Base-by-base conservation (phyloP, 345 rosid species). In the Populus euphratica region DNA sequence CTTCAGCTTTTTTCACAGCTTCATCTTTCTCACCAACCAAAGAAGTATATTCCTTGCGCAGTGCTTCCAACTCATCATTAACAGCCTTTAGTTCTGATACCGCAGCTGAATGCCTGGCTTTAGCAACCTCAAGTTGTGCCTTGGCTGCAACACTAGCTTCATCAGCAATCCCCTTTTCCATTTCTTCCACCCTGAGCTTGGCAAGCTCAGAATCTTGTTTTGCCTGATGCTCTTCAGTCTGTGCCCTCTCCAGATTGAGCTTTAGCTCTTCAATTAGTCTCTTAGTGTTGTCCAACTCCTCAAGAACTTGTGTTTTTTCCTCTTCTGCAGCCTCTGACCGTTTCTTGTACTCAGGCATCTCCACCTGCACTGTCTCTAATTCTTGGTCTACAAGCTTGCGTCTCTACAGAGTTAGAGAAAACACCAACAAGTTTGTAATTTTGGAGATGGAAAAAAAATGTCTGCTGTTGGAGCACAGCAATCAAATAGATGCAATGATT, bases 81-180 rank as follows among this genome's bases (percentile, higher is more conserved):
- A 93, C 96, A 39, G 91, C 82, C 83, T 89, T 83, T 52, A 93
- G 79, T 78, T 95, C 99, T 11, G 92, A 80, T 79, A 89, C 81
- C 2, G 99, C 97, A 16, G 96, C 85, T 44, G 86, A 56, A 73
- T 95, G 89, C 80, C 99, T 90, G 41, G 91, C 90, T 85, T 87
- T 87, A 73, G 99, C 99, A 78, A 95, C 97, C 86, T 93, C 98
- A 72, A 93, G 89, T 85, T 95, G 98, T 31, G 96, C 91, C 91
- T 90, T 95, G 69, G 99, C 92, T 52, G 98, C 98, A 79, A 91
- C 94, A 77, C 99, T 93, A 66, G 81, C 91, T 69, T 93, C 99
- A 75, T 90, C 94, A 43, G 91, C 94, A 65, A 95, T 90, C 43
- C 99, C 99, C 77, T 95, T 94, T 81, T 95, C 91, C 89, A 95